Base-by-base conservation (phyloP, 192 early-diverging fungal genomes). In the Mortierella claussenii region DNA sequence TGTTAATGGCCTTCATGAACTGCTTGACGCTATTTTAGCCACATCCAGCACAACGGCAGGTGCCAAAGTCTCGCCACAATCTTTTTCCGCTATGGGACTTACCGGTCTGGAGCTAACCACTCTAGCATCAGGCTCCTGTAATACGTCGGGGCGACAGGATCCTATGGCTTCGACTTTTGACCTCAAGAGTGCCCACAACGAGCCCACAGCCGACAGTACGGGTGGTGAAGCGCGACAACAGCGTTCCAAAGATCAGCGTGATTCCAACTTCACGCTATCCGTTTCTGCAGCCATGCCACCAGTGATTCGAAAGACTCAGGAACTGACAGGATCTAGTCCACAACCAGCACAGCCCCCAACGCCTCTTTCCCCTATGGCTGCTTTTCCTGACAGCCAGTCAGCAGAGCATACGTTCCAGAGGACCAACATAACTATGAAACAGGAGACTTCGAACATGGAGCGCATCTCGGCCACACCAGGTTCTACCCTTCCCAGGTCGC, bases 321-420 rank as follows among this genome's bases (percentile, higher is more conserved):
- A 18, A 3, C 17, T 46, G 42, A 47, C 11, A 17, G 31, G 11
- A 47, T 61, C 59, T 17, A 23, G 43, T 20, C 21, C 30, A 3
- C 33, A 32, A 17, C 26, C 59, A 7, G n/a, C 26, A 9, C 42
- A 45, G 28, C 44, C 44, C 0, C 32, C 48, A 44, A 63, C 60
- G n/a, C 62, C 63, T 20, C 18, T 56, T 21, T 55, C 63, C 8
- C 63, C 63, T 15, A 24, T 65, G 32, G 30, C 20, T 4, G 33
- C 50, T 2, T 48, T 65, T 24, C 53, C 63, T 11, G 54, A 65
- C 20, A 15, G 43, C 20, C 63, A 37, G 45, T 4, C 27, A 15
- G 1, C 27, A 28, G 27, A 60, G 5, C 57, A 33, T 33, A 2
- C 47, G 30, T 20, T 4, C 12, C 50, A 44, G 6, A 65, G 42